phyloP scores from a whole-genome alignment of 2,329 filamentous ascomycete genomes.

The Saccharata proteae region DNA sequence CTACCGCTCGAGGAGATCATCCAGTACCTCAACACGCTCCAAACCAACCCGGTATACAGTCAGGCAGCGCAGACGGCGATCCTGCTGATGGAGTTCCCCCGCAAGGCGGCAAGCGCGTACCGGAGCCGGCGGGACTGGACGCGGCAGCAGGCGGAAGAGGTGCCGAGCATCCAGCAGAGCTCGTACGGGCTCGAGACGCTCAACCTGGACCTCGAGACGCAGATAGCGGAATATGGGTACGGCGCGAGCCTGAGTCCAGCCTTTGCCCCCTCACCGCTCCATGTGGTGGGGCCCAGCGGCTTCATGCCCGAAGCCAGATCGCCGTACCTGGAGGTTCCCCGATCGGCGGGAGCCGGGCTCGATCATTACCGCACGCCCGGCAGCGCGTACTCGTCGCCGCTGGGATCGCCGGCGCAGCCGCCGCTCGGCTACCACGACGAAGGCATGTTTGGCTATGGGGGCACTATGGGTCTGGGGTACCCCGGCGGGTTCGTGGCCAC shows the following conservation, averaged over 20 bases:
- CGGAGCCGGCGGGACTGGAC: slow-evolving; percentile 28
- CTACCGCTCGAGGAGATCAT: slow-evolving; percentile 79
- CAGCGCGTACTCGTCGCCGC: slow-evolving; percentile 23
- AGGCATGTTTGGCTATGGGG: slow-evolving; percentile 26
- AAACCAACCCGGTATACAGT: slow-evolving; percentile 27
- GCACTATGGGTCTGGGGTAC: slow-evolving; percentile 25
- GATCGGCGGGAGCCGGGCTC: slow-evolving; percentile 22
- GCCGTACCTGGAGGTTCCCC: slow-evolving; percentile 35
- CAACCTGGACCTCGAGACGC: slow-evolving; percentile 27
- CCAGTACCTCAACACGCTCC: slow-evolving; percentile 58
- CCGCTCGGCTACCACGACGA: slow-evolving; percentile 26
- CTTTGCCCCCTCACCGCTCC: slow-evolving; percentile 35
- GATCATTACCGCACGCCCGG: slow-evolving; percentile 15
- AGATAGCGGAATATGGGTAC: slow-evolving; percentile 29
- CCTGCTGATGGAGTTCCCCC: slow-evolving; percentile 34
- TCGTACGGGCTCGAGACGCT: slow-evolving; percentile 26
- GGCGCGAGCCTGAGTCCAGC: slow-evolving; percentile 36
- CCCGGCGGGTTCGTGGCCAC: slow-evolving; percentile 31
- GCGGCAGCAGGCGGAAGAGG: slow-evolving; percentile 22
- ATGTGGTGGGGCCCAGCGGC: slow-evolving; percentile 25
- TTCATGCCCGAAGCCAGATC: slow-evolving; percentile 22
- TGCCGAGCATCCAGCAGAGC: slow-evolving; percentile 22
- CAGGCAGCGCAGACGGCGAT: slow-evolving; percentile 31
- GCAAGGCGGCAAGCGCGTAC: slow-evolving; percentile 30
- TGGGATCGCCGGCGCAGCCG: slow-evolving; percentile 23